Evolutionary conservation across 768 basidiomycete genomes (phyloP).

Genomic region (Dioszegia hungarica): DNA sequence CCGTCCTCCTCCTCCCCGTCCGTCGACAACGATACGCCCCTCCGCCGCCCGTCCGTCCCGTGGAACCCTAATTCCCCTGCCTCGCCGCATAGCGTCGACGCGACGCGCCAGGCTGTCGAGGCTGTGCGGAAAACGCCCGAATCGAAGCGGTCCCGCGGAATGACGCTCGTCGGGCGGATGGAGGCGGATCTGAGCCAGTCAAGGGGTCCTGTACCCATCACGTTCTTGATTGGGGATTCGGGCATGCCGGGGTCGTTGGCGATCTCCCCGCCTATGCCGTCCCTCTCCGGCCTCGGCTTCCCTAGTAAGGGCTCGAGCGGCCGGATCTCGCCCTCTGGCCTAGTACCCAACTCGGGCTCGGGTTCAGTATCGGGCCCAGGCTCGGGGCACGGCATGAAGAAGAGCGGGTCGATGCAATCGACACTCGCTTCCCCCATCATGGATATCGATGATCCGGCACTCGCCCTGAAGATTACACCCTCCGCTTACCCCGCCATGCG

Average conservation of each 20-base stretch:
- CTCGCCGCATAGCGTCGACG: slow-evolving; percentile 33
- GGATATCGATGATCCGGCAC: slow-evolving; percentile 3
- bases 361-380: too few species aligned
- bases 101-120: slow-evolving; percentile 35
- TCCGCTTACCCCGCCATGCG: slow-evolving; percentile 14
- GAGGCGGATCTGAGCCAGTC: slow-evolving; percentile 38
- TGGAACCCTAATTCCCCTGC: slow-evolving; percentile 30
- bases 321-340: not conserved
- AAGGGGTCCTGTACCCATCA: slow-evolving; percentile 45
- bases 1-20: not conserved
- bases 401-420: not conserved
- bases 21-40: not conserved
- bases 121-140: slow-evolving; percentile 22
- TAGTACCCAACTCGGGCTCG: slow-evolving; percentile 12
- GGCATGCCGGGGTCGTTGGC: not conserved
- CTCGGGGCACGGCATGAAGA: too few species aligned
- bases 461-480: slow-evolving; percentile 3
- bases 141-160: slow-evolving; percentile 20
- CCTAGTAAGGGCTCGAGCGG: not conserved
- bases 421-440: slow-evolving; percentile 2
- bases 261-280: not conserved
- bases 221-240: slow-evolving; percentile 28
- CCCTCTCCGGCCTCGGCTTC: not conserved
- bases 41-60: not conserved
- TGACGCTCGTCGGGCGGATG: slow-evolving; percentile 44